Conservation (phyloP, 805 yeast genomes). For the Ogataea nakhonphanomensis region DNA sequence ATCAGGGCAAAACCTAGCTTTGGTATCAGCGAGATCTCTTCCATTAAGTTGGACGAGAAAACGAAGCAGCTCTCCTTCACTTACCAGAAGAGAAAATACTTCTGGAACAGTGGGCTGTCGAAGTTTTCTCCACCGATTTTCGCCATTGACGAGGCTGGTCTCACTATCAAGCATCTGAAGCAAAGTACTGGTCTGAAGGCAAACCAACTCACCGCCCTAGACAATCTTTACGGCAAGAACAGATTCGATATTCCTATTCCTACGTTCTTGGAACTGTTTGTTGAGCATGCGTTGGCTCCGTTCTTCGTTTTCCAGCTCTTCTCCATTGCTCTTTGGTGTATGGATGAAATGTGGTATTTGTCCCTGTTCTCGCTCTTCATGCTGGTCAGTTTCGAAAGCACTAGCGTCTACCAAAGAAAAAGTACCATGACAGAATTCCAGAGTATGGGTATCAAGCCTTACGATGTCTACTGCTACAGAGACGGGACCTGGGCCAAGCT, state of each 20-base stretch:
- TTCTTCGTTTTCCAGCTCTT: conserved; percentile 95
- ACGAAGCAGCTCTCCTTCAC: conserved; percentile 65
- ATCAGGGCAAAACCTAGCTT: conserved; percentile 80
- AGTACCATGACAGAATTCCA: conserved; percentile 92
- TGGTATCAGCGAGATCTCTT: conserved; percentile 80
- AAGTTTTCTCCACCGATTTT: conserved; percentile 81
- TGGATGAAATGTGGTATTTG: conserved; percentile 96
- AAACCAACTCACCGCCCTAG: conserved; percentile 34
- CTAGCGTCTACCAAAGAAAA: conserved; percentile 94
- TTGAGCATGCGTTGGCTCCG: conserved; percentile 98
- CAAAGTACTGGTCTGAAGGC: conserved; percentile 33
- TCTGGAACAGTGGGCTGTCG: conserved; percentile 52
- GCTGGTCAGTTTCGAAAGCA: conserved; percentile 89
- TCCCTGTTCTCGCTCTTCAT: conserved; percentile 88
- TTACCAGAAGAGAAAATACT: conserved; percentile 89
- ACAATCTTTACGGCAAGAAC: conserved; percentile 75
- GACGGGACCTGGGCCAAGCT: conserved; percentile 64
- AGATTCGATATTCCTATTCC: conserved; percentile 95
- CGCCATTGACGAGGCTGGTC: conserved; percentile 61
- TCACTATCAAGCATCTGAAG: conserved; percentile 58
- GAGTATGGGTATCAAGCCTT: conserved; percentile 96
- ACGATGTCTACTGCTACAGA: conserved; percentile 69
- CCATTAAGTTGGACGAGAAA: conserved; percentile 51
- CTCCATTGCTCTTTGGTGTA: conserved; percentile 91
- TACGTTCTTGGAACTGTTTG: conserved; percentile 81